Conservation (phyloP, 257 asterid genomes). For the Gentiana macrophylla region DNA sequence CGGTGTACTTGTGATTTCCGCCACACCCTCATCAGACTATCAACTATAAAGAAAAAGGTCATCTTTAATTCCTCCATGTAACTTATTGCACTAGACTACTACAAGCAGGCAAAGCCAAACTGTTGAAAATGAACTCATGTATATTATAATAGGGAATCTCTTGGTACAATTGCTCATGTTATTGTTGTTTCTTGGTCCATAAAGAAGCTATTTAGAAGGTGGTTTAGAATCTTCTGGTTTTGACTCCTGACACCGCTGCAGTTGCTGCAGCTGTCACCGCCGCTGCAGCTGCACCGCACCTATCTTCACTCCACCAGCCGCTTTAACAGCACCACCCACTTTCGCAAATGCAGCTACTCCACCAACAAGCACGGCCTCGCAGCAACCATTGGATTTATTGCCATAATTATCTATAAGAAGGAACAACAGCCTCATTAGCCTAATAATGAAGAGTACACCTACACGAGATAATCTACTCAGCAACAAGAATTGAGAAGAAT, state of each 20-base stretch:
- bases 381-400: constrained; percentile 64
- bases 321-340: constrained; percentile 67
- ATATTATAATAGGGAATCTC: background rate
- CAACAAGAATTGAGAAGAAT: no score
- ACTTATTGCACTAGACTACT: background rate
- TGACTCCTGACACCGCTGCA: constrained; percentile 62
- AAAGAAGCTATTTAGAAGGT: constrained; percentile 24
- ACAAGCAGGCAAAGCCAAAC: background rate
- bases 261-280: constrained; percentile 86
- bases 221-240: constrained; percentile 33
- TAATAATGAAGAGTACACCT: no score
- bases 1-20: no score
- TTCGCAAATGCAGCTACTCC: constrained; percentile 89
- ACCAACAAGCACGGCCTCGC: constrained; percentile 80
- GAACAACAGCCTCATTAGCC: no score
- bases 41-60: no score
- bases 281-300: constrained; percentile 89
- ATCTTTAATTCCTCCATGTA: no score
- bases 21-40: no score
- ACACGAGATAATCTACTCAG: no score
- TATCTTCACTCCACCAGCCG: constrained; percentile 73
- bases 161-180: background rate
- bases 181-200: background rate
- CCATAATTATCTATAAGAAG: constrained; percentile 22
- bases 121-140: background rate